Conservation (phyloP, 1,284 basidiomycete species). For the Butyriboletus appendiculatus region DNA sequence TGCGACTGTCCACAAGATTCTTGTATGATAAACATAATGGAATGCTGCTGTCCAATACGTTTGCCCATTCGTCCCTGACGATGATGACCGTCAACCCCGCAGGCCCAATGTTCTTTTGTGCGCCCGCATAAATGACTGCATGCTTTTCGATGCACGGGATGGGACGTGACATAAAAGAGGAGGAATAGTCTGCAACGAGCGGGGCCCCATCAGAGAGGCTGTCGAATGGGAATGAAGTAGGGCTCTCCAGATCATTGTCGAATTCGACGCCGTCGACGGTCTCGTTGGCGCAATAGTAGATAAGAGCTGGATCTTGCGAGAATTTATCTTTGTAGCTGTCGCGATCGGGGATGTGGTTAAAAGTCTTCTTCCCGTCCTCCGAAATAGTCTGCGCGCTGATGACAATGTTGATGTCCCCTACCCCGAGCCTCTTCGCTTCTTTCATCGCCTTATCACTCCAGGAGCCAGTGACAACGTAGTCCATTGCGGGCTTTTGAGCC, state of each 20-base stretch:
- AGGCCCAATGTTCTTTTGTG: constrained; percentile 99
- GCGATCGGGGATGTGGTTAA: constrained; percentile 80
- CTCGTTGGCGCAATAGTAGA: constrained; percentile 99
- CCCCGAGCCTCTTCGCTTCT: constrained; percentile 74
- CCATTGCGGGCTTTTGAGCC: constrained; percentile 61
- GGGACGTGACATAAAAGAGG: constrained; percentile 95
- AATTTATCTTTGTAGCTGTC: constrained; percentile 78
- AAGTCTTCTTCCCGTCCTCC: constrained; percentile 62
- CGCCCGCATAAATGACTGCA: constrained; percentile 95
- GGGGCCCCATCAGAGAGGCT: constrained; percentile 67
- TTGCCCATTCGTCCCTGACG: constrained; percentile 87
- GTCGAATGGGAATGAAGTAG: constrained; percentile 85
- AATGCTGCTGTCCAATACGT: constrained; percentile 67
- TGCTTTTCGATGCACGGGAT: constrained; percentile 88
- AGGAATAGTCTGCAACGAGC: constrained; percentile 95
- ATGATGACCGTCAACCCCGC: constrained; percentile 93
- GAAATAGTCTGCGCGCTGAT: constrained; percentile 66
- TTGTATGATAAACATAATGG: constrained; percentile 88
- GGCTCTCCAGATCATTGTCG: constrained; percentile 51
- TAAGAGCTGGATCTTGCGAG: constrained; percentile 79
- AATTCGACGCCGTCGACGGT: constrained; percentile 98
- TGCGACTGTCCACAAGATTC: constrained; percentile 72
- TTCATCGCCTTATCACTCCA: constrained; percentile 88
- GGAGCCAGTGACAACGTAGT: constrained; percentile 90
- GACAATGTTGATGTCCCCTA: constrained; percentile 64